Evolutionary conservation across 768 basidiomycete species (phyloP).

Genomic region (Mycena galericulata): DNA sequence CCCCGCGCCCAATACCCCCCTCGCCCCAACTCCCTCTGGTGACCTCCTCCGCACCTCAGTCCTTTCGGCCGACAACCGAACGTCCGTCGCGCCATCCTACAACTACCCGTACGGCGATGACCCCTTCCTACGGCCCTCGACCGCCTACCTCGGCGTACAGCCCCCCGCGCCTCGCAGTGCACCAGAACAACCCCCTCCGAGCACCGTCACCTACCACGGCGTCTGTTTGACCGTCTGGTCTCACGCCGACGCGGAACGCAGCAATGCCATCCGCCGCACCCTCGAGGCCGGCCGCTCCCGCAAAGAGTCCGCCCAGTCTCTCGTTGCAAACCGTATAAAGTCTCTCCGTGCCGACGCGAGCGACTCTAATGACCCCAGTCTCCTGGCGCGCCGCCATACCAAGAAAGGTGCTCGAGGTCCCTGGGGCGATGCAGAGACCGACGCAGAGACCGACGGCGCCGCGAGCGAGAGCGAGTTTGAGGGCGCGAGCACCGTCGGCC

Average conservation of each 20-base stretch:
- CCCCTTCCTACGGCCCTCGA: conserved; percentile 83
- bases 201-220: conserved; percentile 84
- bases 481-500: conserved; percentile 81
- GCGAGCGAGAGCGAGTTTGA: conserved; percentile 92
- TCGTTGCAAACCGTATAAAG: conserved; percentile 76
- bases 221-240: conserved; percentile 97
- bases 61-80: conserved; percentile 70
- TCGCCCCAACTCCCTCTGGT: conserved; percentile 79
- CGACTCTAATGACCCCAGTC: conserved; percentile 59
- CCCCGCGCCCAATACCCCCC: conserved; percentile 79
- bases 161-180: conserved; percentile 43
- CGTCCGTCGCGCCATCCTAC: conserved; percentile 78
- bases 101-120: conserved; percentile 82
- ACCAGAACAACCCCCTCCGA: conserved; percentile 48
- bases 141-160: conserved; percentile 72
- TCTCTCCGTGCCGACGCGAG: conserved; percentile 68
- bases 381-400: conserved; percentile 67
- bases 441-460: conserved; percentile 80
- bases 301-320: conserved; percentile 83
- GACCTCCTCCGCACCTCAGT: conserved; percentile 83
- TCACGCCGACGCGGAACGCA: conserved; percentile 91
- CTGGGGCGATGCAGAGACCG: conserved; percentile 81
- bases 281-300: conserved; percentile 82
- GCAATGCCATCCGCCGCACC: conserved; percentile 84
- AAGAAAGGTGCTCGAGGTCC: conserved; percentile 74